Base-by-base conservation (phyloP, 2,329 filamentous ascomycete genomes). In the Penicillium sp. region DNA sequence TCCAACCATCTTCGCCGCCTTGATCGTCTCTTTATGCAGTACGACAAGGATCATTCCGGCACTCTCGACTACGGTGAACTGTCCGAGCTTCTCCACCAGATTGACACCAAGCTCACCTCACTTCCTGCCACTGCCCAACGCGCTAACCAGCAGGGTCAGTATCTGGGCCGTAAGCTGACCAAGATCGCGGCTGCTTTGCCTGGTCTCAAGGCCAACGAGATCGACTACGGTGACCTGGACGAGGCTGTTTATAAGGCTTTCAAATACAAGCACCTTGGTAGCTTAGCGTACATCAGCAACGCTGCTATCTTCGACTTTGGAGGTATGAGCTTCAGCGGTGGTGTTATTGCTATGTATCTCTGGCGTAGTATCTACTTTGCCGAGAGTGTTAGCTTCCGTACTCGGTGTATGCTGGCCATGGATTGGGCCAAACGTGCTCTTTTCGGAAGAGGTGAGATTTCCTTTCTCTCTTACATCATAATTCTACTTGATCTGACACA, bases 361-460 rank as follows among this genome's bases (percentile, higher is more conserved):
- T 99, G 94, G 94, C 81, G 94, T 57, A 92, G 90, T 59, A 87
- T 96, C 13, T 99, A 99, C 75, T 99, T 99, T 77, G 91, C 94
- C 12, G 90, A 99, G 79, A 96, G 90, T 67, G 94, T 99, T 44
- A 96, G 92, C 73, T 81, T 97, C 54, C 80, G 94, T 62, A 99
- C 94, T 24, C 84, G 93, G 57, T 83, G 90, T 59, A 74, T 99
- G 66, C 79, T 99, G 73, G 91, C 91, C 16, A 96, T 99, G 94
- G 94, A 99, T 72, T 99, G 94, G 94, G 86, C 85, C n/a, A 99
- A 97, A 83, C 82, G 95, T 70, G 89, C 90, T 12, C 74, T 99
- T 21, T 99, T 99, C 77, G 94, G 94, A 62, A 83, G 94, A 86
- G 94, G 93, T 96, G 75, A 78, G 86, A 78, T 52, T 42, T 36